A percentile compares a stretch with the other conserved stretches of the same genome.
Conservation (phyloP, 345 rosid genomes). For the Rhodamnia rubescens region DNA sequence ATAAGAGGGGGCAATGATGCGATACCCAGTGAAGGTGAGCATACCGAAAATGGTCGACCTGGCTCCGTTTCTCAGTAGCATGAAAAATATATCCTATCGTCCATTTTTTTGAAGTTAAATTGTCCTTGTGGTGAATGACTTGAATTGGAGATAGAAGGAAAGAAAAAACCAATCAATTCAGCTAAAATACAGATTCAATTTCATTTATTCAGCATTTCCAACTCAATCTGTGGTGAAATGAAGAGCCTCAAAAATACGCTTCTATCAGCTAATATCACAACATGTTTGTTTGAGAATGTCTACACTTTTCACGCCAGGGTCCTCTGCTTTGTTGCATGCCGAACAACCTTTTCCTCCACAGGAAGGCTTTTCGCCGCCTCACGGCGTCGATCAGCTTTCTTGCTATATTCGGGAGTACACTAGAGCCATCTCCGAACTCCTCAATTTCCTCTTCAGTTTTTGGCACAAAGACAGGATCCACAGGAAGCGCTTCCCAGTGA, state of each 20-base stretch:
- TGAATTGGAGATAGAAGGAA: not conserved
- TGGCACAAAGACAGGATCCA: slow-evolving; percentile 88
- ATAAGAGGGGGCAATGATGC: not conserved
- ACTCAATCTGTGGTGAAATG: not conserved
- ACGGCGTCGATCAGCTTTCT: slow-evolving; percentile 75
- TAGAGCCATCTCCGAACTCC: slow-evolving; percentile 87
- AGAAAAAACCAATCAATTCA: not conserved
- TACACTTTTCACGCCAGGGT: slow-evolving; percentile 72
- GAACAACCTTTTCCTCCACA: slow-evolving; percentile 85
- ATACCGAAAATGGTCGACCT: not conserved
- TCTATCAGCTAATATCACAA: not conserved
- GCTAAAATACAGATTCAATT: not conserved
- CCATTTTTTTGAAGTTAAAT: not conserved
- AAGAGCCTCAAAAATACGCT: not conserved
- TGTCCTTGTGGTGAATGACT: not conserved
- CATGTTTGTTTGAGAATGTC: not conserved
- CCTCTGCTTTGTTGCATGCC: slow-evolving; percentile 79
- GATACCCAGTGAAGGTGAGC: not conserved
- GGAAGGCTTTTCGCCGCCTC: slow-evolving; percentile 67
- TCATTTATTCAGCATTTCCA: not conserved
- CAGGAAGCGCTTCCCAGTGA: slow-evolving; percentile 80
- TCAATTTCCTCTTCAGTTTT: slow-evolving; percentile 81
- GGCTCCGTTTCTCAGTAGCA: not conserved
- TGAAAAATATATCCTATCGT: not conserved
- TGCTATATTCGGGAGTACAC: slow-evolving; percentile 73